phyloP scores from a whole-genome alignment of 2,329 filamentous ascomycete species.

The Anthostomella pinea region DNA sequence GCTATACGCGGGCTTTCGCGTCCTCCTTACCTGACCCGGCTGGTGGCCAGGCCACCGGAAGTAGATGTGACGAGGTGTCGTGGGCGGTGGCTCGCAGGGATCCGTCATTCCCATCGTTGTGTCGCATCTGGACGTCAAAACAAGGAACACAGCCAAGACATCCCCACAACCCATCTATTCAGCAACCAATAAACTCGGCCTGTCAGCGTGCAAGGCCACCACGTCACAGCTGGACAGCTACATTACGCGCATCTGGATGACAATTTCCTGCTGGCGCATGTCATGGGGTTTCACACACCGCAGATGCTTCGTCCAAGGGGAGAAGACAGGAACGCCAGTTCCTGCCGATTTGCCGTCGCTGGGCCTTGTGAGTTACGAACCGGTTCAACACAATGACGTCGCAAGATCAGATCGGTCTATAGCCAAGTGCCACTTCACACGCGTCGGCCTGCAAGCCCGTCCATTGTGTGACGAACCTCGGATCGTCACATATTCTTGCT shows the following conservation, averaged over 20 bases:
- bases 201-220: constrained; percentile 20
- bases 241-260: too few species aligned
- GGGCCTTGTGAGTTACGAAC: constrained; percentile 6
- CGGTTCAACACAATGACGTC: constrained; percentile 19
- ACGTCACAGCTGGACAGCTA: constrained; percentile 22
- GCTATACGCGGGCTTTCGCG: too few species aligned
- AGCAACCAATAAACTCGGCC: constrained; percentile 7
- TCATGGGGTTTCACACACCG: too few species aligned
- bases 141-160: constrained; percentile 8
- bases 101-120: too few species aligned
- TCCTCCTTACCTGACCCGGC: too few species aligned
- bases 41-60: too few species aligned
- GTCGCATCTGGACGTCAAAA: too few species aligned
- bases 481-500: too few species aligned
- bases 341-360: constrained; percentile 16
- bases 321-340: neutral
- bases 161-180: constrained; percentile 4
- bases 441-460: too few species aligned
- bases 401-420: constrained; percentile 6
- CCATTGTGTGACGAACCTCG: too few species aligned
- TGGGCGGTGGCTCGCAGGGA: constrained; percentile 16
- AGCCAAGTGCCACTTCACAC: constrained; percentile 2
- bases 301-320: too few species aligned
- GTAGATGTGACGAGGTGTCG: constrained; percentile 25
- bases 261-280: too few species aligned